A percentile compares a stretch with the other conserved stretches of the same genome.
These are phyloP conservation scores for Meyerozyma guilliermondii DNA, from an alignment of 1,139 yeast species.

Conservation along the genomic window DNA sequence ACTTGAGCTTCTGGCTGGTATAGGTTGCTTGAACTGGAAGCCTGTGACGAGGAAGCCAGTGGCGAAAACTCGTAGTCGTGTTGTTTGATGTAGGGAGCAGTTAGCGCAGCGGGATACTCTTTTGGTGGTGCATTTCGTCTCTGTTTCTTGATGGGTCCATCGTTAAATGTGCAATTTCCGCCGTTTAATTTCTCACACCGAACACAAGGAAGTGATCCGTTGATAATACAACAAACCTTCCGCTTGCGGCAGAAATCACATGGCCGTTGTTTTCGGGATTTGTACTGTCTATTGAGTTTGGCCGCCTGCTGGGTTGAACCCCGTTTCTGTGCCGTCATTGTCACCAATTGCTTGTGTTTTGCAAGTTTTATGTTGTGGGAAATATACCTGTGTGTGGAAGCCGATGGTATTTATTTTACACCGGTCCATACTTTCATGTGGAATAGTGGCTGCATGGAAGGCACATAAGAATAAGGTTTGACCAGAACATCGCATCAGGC, in stretches of 20 bases:
- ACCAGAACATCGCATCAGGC: not conserved
- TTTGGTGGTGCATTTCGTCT: not conserved
- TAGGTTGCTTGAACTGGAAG: not conserved
- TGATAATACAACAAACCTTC: slow-evolving; percentile 24
- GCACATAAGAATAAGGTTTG: slow-evolving; percentile 1
- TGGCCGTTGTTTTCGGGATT: slow-evolving; percentile 21
- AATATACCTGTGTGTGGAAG: not conserved
- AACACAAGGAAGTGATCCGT: slow-evolving; percentile 17
- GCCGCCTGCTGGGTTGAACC: not conserved
- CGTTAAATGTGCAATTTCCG: slow-evolving; percentile 19
- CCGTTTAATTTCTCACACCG: slow-evolving; percentile 19
- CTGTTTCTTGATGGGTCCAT: slow-evolving; percentile 19
- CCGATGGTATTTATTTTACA: not conserved
- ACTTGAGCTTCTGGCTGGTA: not conserved
- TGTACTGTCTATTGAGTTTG: slow-evolving; percentile 9
- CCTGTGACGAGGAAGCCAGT: not conserved
- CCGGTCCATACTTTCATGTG: not conserved
- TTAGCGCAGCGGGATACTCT: too few relatives aligned
- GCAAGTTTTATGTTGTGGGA: too few relatives aligned
- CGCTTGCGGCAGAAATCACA: slow-evolving; percentile 24
- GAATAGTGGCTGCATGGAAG: not conserved
- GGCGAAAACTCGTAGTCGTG: not conserved
- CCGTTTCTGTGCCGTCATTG: not conserved
- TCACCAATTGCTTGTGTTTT: not conserved
- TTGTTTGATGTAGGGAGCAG: not conserved